A percentile compares a stretch with the other conserved stretches of the same genome.
Conservation (phyloP, 2,329 filamentous ascomycete species). For the Aspergillus awamori region DNA sequence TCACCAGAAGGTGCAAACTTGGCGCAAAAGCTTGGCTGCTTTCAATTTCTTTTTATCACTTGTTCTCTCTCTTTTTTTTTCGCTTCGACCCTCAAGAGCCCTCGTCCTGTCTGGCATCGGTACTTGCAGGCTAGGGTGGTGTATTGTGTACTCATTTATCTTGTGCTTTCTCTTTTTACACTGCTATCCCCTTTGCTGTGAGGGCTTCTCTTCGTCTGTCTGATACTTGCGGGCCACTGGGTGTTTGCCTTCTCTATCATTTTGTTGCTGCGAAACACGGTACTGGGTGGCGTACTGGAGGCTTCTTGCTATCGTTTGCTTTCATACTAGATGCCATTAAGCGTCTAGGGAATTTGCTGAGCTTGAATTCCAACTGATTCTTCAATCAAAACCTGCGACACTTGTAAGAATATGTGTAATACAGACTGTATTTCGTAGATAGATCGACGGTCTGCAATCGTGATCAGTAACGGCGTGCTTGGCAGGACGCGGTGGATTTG, state of each 20-base stretch:
- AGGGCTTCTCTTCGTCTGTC: slow-evolving; percentile 22
- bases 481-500: slow-evolving; percentile 18
- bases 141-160: slow-evolving; percentile 14
- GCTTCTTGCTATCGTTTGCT: slow-evolving; percentile 15
- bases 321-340: slow-evolving; percentile 9
- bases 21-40: slow-evolving; percentile 34
- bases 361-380: slow-evolving; percentile 3
- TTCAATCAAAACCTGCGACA: background rate
- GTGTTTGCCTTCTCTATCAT: slow-evolving; percentile 10
- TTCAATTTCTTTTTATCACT: slow-evolving; percentile 12
- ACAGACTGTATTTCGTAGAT: background rate
- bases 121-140: slow-evolving; percentile 6
- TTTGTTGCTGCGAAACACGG: slow-evolving; percentile 5
- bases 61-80: background rate
- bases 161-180: slow-evolving; percentile 10
- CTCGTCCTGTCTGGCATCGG: slow-evolving; percentile 6
- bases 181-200: slow-evolving; percentile 2
- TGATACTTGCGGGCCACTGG: slow-evolving; percentile 22
- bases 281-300: slow-evolving; percentile 25
- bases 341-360: slow-evolving; percentile 9
- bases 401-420: no score
- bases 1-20: slow-evolving; percentile 34
- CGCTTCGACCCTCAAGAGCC: background rate
- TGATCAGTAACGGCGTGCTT: slow-evolving; percentile 14
- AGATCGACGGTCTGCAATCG: background rate